Conservation (phyloP, 1,284 basidiomycete species). For the Sanghuangporus sanghuang region DNA sequence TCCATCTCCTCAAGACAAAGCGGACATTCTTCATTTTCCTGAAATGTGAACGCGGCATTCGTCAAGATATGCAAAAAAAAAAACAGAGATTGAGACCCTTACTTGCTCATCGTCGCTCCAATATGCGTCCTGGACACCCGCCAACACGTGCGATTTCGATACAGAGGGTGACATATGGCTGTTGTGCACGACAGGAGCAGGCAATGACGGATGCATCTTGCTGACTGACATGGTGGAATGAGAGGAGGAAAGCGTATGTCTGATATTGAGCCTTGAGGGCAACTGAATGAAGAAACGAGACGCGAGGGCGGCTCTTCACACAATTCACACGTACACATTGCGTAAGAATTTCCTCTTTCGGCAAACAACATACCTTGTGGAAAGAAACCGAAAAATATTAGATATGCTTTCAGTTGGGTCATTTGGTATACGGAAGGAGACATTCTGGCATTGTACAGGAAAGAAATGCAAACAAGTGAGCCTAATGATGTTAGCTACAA, state of each 20-base stretch:
- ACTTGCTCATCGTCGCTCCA: slow-evolving; percentile 94
- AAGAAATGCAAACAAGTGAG: background rate
- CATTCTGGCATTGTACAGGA: background rate
- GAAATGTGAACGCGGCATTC: slow-evolving; percentile 18
- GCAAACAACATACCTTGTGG: too few relatives aligned
- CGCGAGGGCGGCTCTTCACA: slow-evolving; percentile 17
- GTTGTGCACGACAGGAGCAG: slow-evolving; percentile 65
- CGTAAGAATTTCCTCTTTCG: background rate
- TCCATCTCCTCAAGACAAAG: slow-evolving; percentile 99
- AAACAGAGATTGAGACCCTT: slow-evolving; percentile 23
- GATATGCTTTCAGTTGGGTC: background rate
- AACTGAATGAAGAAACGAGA: slow-evolving; percentile 14
- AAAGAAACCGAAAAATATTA: background rate
- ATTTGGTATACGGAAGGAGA: background rate
- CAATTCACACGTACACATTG: slow-evolving; percentile 4
- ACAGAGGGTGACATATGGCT: slow-evolving; percentile 58
- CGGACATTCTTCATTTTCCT: slow-evolving; percentile 98
- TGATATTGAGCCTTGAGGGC: background rate
- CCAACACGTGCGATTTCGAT: slow-evolving; percentile 79
- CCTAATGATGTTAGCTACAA: background rate
- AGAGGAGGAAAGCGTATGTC: slow-evolving; percentile 1
- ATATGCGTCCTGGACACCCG: slow-evolving; percentile 94
- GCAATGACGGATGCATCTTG: slow-evolving; percentile 52
- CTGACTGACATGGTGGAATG: slow-evolving; percentile 28
- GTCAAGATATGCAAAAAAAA: slow-evolving; percentile 1